Evolutionary conservation across 768 basidiomycete genomes (phyloP), one percentile per base, ranked within the genome.

Genomic region (Lactarius tabidus): DNA sequence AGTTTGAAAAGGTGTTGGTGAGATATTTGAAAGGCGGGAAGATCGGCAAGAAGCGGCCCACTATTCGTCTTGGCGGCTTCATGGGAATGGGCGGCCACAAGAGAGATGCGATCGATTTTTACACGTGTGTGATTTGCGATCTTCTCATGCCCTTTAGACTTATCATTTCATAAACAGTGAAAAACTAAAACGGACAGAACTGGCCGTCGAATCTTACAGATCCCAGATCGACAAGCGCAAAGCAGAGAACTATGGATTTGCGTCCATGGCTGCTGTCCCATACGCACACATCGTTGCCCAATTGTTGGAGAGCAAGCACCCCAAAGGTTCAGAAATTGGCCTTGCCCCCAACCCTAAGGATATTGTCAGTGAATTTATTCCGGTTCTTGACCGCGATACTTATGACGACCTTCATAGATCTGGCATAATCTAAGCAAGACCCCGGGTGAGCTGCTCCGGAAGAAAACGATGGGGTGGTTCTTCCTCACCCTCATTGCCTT

Each of bases 21-120:
- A 86, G 85, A 60, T 98, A 97, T 74, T 83, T 98, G 65, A 95
- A 93, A 70, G 87, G 84, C 9, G 93, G 91, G 2, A 84, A 80
- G 71, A 80, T 95, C 41, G 92, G 83, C 56, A 86, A 85, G 70
- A 91, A 89, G 65, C 80, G 97, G 38, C 97, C 97, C 1, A 90
- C 80, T 2, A 86, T 95, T 67, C 82, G 84, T 18, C 77, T 91
- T 17, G 95, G 95, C 20, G 91, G 88, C 2, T 86, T 83, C 63
- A 77, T 92, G 71, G 92, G 95, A 0, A 84, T 88, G 66, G 95
- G 96, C 12, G 95, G 95, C 0, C 76, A 79, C 59, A 93, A 85
- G 77, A 87, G 82, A 77, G 96, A 98, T 75, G 93, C 95, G 2
- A 98, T 98, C 70, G 92, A 98, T 57, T 92, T 86, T 74, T 94